Conservation (phyloP, 305 asterid genomes). For the Fraxinus platypoda region DNA sequence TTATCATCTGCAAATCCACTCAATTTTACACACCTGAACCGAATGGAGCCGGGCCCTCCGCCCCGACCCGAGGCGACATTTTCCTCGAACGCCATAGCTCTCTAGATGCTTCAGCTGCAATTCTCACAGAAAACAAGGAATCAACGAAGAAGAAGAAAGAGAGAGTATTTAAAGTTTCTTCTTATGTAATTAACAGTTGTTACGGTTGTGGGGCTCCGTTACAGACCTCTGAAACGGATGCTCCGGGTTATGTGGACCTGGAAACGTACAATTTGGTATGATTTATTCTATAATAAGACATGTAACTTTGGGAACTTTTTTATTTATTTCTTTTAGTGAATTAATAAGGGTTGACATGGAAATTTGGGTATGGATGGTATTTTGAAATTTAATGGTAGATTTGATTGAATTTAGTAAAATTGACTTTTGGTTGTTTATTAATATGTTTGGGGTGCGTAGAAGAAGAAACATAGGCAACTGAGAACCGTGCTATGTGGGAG, state of each 20-base stretch:
- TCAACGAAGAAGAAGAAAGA: conserved; percentile 43
- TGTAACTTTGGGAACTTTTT: neutral
- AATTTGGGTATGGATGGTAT: neutral
- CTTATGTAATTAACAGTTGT: conserved; percentile 45
- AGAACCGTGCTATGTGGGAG: conserved; percentile 84
- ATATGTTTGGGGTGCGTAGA: conserved; percentile 43
- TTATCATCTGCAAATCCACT: conserved; percentile 49
- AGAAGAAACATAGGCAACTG: conserved; percentile 87
- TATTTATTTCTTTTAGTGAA: neutral
- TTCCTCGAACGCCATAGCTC: conserved; percentile 63
- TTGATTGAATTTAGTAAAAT: neutral
- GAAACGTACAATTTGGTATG: conserved; percentile 74
- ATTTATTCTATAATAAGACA: neutral
- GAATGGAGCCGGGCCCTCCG: conserved; percentile 73
- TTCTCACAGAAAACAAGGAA: conserved; percentile 33
- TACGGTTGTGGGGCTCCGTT: conserved; percentile 95
- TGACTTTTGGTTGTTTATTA: neutral
- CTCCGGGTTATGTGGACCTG: conserved; percentile 75
- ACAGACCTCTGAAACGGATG: conserved; percentile 67
- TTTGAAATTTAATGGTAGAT: neutral
- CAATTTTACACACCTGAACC: conserved; percentile 37
- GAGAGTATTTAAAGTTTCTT: conserved; percentile 42
- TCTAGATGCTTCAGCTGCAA: conserved; percentile 43
- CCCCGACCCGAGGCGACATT: conserved; percentile 81
- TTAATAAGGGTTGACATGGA: neutral